Percentiles rank a stretch among this genome's conserved stretches.
Evolutionary conservation across 1,284 basidiomycete genomes (phyloP).

Genomic region (Tylopilus orsonianus): DNA sequence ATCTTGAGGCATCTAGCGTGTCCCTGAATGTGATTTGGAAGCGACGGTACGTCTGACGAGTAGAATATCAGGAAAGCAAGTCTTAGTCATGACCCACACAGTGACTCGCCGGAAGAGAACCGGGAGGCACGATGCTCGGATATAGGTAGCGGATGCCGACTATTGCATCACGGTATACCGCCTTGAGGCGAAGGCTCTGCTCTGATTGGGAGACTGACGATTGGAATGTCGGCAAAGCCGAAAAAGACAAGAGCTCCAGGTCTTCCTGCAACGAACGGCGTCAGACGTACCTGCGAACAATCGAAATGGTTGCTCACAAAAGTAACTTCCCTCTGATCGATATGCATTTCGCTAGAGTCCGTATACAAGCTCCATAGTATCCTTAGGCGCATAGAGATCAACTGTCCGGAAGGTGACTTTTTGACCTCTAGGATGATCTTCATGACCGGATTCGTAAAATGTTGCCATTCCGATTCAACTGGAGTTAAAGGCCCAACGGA

Average conservation of each 20-base stretch:
- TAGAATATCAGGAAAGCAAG: conserved; percentile 9
- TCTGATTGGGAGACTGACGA: conserved; percentile 28
- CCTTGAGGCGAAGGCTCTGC: conserved; percentile 68
- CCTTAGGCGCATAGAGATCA: conserved; percentile 61
- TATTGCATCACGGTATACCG: conserved; percentile 67
- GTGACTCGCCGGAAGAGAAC: conserved; percentile 41
- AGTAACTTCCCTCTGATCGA: conserved; percentile 52
- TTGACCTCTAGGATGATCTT: conserved; percentile 61
- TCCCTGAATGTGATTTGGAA: conserved; percentile 70
- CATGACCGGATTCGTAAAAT: conserved; percentile 69
- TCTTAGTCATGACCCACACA: neutral
- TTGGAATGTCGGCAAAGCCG: conserved; percentile 38
- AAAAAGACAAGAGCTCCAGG: conserved; percentile 66
- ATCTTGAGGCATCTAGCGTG: conserved; percentile 47
- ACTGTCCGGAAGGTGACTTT: conserved; percentile 45
- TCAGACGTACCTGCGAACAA: conserved; percentile 3
- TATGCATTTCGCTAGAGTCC: conserved; percentile 35
- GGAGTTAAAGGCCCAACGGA: conserved; percentile 20
- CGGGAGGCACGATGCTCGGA: conserved; percentile 40
- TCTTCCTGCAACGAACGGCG: conserved; percentile 54
- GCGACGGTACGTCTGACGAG: conserved; percentile 57
- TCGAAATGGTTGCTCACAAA: conserved; percentile 52
- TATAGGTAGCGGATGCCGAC: conserved; percentile 74
- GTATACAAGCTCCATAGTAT: conserved; percentile 61
- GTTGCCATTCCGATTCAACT: conserved; percentile 64